Evolutionary conservation across 768 basidiomycete genomes (phyloP).

Genomic region (Suillus bovinus): DNA sequence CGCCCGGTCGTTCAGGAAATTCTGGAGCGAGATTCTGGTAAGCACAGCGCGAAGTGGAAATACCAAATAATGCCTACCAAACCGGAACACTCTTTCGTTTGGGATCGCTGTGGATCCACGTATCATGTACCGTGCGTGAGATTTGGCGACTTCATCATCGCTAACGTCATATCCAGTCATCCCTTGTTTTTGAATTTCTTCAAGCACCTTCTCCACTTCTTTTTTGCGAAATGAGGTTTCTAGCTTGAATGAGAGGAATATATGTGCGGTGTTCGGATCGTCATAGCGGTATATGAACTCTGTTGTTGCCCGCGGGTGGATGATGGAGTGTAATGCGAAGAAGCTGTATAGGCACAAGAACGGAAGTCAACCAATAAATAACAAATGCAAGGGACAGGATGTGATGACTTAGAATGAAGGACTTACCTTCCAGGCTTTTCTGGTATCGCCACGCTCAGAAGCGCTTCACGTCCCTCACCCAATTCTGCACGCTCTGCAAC

Average conservation of each 20-base stretch:
- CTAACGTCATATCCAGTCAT: conserved; percentile 91
- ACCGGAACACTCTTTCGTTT: conserved; percentile 88
- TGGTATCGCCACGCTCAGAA: conserved; percentile 93
- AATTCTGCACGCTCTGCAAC: conserved; percentile 99
- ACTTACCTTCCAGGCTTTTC: conserved; percentile 87
- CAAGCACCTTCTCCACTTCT: conserved; percentile 67
- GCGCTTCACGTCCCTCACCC: conserved; percentile 92
- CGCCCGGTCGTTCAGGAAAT: conserved; percentile 94
- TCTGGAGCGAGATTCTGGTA: conserved; percentile 46
- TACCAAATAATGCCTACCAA: conserved; percentile 57
- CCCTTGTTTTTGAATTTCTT: conserved; percentile 58
- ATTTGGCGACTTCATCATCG: conserved; percentile 94
- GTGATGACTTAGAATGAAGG: background rate
- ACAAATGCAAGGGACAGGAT: background rate
- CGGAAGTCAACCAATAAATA: conserved; percentile 6
- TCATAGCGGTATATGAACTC: conserved; percentile 96
- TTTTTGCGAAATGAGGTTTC: conserved; percentile 50
- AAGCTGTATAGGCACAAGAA: conserved; percentile 54
- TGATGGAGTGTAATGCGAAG: conserved; percentile 78
- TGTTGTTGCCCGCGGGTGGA: conserved; percentile 90
- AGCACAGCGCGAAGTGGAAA: conserved; percentile 4
- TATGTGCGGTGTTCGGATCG: conserved; percentile 70
- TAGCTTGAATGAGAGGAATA: conserved; percentile 90
- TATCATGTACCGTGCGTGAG: conserved; percentile 92
- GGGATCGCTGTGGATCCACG: conserved; percentile 79